phyloP scores from a whole-genome alignment of 129 eudicot species.

The Flaveria trinervia region DNA sequence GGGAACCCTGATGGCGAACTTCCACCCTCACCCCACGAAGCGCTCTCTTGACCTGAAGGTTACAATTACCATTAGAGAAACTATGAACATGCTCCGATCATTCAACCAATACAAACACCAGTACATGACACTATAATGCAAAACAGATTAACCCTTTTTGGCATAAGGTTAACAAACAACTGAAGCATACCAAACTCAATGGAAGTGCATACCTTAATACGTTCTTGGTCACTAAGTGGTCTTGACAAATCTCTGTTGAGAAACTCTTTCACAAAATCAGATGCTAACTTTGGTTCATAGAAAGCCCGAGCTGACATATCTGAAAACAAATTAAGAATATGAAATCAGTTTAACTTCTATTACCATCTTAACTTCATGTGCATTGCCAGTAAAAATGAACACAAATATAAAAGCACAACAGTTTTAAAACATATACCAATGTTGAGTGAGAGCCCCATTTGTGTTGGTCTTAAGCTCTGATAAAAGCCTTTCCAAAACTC shows the following conservation, averaged over 20 bases:
- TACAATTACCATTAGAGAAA: not conserved
- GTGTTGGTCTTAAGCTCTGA: constrained; percentile 79
- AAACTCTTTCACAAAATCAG: constrained; percentile 46
- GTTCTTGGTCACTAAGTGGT: constrained; percentile 57
- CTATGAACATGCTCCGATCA: not conserved
- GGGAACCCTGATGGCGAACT: constrained; percentile 15
- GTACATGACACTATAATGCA: not conserved
- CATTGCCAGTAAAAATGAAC: not conserved
- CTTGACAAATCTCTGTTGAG: constrained; percentile 41
- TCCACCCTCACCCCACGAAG: constrained; percentile 59
- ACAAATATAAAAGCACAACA: not conserved
- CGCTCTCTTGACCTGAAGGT: constrained; percentile 56
- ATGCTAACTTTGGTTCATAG: constrained; percentile 38
- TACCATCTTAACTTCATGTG: not conserved
- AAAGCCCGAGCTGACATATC: constrained; percentile 76
- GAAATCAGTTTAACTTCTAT: not conserved
- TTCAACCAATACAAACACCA: not conserved
- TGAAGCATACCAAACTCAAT: not conserved
- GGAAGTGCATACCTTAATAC: constrained; percentile 50
- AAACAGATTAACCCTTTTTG: not conserved
- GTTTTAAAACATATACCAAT: constrained; percentile 40
- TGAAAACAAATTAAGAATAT: constrained; percentile 22
- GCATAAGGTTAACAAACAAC: not conserved
- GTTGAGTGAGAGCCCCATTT: constrained; percentile 80
- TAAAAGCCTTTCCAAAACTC: constrained; percentile 76